Conservation (phyloP, 2,329 filamentous ascomycete species). For the Pestalotiopsis sp. region DNA sequence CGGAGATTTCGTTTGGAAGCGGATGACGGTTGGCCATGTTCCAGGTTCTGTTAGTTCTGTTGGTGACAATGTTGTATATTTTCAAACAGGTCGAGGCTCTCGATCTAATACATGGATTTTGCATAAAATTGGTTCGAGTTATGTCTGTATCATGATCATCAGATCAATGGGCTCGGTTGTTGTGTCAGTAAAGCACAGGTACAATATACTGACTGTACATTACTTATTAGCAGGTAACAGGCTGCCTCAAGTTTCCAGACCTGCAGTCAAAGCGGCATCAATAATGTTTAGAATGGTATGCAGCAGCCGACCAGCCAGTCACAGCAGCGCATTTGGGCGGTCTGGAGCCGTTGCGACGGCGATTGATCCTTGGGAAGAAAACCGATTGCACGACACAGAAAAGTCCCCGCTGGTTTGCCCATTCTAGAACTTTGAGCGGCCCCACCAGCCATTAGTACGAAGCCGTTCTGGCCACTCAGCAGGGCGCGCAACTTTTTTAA, state of each 20-base stretch:
- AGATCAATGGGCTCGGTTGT: background rate
- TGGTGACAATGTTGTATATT: background rate
- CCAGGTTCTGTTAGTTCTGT: background rate
- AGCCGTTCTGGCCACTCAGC: background rate
- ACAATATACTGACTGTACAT: too few relatives aligned
- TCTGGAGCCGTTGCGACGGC: background rate
- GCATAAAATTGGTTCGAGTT: background rate
- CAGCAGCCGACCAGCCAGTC: background rate
- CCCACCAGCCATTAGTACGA: background rate
- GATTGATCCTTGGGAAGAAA: background rate
- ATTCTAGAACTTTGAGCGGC: background rate
- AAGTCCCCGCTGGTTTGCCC: background rate
- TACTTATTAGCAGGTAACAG: background rate
- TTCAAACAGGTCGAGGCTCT: background rate
- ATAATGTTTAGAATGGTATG: background rate
- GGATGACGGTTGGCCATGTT: conserved; percentile 21
- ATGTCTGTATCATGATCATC: background rate
- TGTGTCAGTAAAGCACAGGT: background rate
- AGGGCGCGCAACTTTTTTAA: conserved; percentile 3
- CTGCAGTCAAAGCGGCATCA: background rate
- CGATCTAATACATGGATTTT: background rate
- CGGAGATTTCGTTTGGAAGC: conserved; percentile 28
- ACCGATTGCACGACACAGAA: background rate
- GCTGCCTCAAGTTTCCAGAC: background rate
- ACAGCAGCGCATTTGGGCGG: background rate